phyloP scores from a whole-genome alignment of 108 stramenopile species.

The Discostella stelligeroides region DNA sequence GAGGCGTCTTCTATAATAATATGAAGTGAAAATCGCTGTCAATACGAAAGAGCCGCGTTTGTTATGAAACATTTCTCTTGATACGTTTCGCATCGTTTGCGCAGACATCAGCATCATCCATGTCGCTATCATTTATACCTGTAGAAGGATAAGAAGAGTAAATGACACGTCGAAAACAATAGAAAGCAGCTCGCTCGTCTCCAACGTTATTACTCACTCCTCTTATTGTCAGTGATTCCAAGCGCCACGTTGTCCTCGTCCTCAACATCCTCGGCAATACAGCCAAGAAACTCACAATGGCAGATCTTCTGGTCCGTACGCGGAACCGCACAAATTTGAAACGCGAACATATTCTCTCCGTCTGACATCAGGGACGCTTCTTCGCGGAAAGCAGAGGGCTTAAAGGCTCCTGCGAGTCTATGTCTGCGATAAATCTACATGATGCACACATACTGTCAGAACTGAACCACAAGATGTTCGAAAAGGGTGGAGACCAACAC shows the following conservation, averaged over 20 bases:
- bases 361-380: slow-evolving; percentile 84
- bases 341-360: slow-evolving; percentile 89
- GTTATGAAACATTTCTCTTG: background rate
- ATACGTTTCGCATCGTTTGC: slow-evolving; percentile 6
- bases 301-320: slow-evolving; percentile 67
- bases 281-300: slow-evolving; percentile 79
- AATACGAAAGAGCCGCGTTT: background rate
- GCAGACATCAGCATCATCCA: slow-evolving; percentile 7
- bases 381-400: slow-evolving; percentile 84
- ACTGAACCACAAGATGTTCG: too few relatives aligned
- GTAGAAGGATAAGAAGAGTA: background rate
- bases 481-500: background rate
- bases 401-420: slow-evolving; percentile 65
- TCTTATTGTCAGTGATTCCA: slow-evolving; percentile 39
- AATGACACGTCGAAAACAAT: too few relatives aligned
- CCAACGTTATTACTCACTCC: slow-evolving; percentile 25
- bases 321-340: slow-evolving; percentile 77
- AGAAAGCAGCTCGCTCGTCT: background rate
- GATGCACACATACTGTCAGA: too few relatives aligned
- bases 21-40: too few relatives aligned
- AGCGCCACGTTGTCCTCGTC: slow-evolving; percentile 43
- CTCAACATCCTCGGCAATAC: slow-evolving; percentile 71
- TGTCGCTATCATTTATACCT: slow-evolving; percentile 4
- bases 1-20: too few relatives aligned
- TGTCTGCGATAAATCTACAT: slow-evolving; percentile 74